phyloP scores from a whole-genome alignment of 768 basidiomycete species.

The Exidia glandulosa region DNA sequence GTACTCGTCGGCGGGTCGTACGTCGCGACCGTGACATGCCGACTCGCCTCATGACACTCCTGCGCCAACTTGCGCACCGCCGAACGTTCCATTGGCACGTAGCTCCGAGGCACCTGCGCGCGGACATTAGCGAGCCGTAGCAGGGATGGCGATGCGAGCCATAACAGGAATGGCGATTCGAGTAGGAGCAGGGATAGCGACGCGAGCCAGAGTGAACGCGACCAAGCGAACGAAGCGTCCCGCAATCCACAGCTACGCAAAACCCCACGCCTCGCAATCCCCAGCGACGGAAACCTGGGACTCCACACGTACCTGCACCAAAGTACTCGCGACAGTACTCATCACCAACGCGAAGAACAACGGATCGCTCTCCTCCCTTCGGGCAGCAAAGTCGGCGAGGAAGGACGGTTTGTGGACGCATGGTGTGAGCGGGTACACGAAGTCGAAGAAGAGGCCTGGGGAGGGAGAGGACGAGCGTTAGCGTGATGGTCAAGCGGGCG shows the following conservation, averaged over 20 bases:
- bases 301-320: no score
- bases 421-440: slow-evolving; percentile 84
- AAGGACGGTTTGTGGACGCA: slow-evolving; percentile 87
- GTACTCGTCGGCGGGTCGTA: slow-evolving; percentile 11
- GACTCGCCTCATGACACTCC: slow-evolving; percentile 17
- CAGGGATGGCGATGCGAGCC: no score
- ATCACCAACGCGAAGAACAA: slow-evolving; percentile 87
- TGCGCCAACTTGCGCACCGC: slow-evolving; percentile 77
- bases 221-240: no score
- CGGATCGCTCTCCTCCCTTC: slow-evolving; percentile 76
- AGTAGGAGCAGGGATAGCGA: no score
- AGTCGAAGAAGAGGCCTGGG: slow-evolving; percentile 90
- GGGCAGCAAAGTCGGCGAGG: slow-evolving; percentile 75
- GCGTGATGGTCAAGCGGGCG: no score
- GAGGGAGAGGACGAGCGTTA: no score
- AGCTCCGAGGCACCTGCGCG: slow-evolving; percentile 75
- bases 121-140: no score
- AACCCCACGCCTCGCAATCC: no score
- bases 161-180: no score
- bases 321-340: slow-evolving; percentile 77
- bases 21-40: slow-evolving; percentile 9
- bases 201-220: no score
- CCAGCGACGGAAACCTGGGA: no score
- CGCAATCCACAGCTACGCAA: no score
- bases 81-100: slow-evolving; percentile 75